These are phyloP conservation scores for Cantharellus anzutake DNA, from an alignment of 768 basidiomycete genomes.

Conservation along the genomic window DNA sequence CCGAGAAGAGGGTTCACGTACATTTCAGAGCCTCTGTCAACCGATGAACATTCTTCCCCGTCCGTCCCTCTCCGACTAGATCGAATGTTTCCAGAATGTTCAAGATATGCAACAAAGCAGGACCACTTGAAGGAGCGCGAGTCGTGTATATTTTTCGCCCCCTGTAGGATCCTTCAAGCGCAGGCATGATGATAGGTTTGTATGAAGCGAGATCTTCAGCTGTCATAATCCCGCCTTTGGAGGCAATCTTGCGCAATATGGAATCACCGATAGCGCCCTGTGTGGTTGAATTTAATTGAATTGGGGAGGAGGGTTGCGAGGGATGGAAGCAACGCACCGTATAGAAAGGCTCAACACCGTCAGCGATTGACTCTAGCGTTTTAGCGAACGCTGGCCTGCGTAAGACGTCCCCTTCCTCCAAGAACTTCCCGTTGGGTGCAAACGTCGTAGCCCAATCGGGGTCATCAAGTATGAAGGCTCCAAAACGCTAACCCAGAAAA, in stretches of 20 bases:
- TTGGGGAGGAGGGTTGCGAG: not conserved
- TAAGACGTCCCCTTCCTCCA: slow-evolving; percentile 60
- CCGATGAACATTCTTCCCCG: slow-evolving; percentile 54
- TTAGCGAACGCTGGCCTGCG: slow-evolving; percentile 52
- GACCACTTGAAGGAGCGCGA: slow-evolving; percentile 55
- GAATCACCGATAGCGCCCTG: slow-evolving; percentile 20
- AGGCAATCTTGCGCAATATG: slow-evolving; percentile 16
- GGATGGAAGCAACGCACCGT: not conserved
- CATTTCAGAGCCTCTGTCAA: slow-evolving; percentile 75
- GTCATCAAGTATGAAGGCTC: slow-evolving; percentile 4
- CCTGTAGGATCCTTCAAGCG: slow-evolving; percentile 60
- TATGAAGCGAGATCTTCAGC: slow-evolving; percentile 19
- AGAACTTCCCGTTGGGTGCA: slow-evolving; percentile 50
- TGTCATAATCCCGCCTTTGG: slow-evolving; percentile 19
- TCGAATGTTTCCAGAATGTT: slow-evolving; percentile 71
- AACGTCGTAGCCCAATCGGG: slow-evolving; percentile 74
- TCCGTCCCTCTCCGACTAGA: slow-evolving; percentile 27
- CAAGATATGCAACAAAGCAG: slow-evolving; percentile 80
- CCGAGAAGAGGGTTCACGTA: slow-evolving; percentile 16
- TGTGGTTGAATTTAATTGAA: not conserved
- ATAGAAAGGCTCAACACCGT: slow-evolving; percentile 72
- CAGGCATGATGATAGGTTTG: slow-evolving; percentile 18
- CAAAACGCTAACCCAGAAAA: slow-evolving; percentile 12
- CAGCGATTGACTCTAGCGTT: slow-evolving; percentile 56
- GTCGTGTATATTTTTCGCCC: slow-evolving; percentile 69